Evolutionary conservation across 192 early-diverging fungal species (phyloP).

Genomic region (Paraglomus brasilianum): DNA sequence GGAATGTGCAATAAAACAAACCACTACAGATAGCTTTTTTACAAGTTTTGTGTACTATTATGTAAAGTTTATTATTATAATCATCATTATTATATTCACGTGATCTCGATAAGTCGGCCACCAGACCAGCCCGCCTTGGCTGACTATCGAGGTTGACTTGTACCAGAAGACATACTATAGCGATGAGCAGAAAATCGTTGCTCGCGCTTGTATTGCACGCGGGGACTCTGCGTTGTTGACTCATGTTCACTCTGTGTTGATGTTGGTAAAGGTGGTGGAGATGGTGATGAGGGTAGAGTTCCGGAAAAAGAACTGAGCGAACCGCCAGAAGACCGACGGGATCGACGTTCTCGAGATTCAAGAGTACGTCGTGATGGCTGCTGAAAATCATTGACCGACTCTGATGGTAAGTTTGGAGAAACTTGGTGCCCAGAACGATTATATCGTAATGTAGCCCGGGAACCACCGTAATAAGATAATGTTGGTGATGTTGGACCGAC

Average conservation of each 20-base stretch:
- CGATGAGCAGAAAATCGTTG: slow-evolving; percentile 3
- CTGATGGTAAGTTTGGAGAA: slow-evolving; percentile 12
- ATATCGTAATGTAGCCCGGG: neutral
- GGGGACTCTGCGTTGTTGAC: neutral
- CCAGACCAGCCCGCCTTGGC: no score
- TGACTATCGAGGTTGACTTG: no score
- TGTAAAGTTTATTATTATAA: no score
- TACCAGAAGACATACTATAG: slow-evolving; percentile 7
- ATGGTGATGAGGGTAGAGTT: slow-evolving; percentile 3
- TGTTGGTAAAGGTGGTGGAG: slow-evolving; percentile 23
- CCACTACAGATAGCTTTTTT: no score
- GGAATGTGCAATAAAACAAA: no score
- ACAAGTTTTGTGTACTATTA: no score
- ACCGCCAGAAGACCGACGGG: slow-evolving; percentile 4
- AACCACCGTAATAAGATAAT: neutral
- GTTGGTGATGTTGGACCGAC: slow-evolving; percentile 21
- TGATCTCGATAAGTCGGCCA: no score
- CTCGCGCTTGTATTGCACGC: slow-evolving; percentile 1
- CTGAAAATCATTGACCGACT: neutral
- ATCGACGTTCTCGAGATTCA: slow-evolving; percentile 3
- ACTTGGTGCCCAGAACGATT: neutral
- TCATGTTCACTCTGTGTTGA: slow-evolving; percentile 7
- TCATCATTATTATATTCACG: no score
- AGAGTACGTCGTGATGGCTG: neutral
- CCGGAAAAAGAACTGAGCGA: slow-evolving; percentile 17